Percentiles rank a stretch among this genome's conserved stretches.
Conservation (phyloP, 371 early-diverging fungal species). For the Entomophthora muscae region DNA sequence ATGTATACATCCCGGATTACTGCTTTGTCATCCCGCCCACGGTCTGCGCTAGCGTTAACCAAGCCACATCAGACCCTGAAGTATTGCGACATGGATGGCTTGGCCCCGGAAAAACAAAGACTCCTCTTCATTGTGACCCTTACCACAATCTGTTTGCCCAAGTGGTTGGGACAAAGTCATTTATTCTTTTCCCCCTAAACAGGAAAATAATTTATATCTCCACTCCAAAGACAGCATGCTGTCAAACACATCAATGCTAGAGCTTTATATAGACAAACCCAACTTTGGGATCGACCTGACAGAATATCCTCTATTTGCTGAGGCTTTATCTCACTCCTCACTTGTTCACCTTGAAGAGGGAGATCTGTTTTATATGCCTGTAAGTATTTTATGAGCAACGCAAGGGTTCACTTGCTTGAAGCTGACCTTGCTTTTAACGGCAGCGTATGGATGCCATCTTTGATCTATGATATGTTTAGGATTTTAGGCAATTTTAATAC, state of each 20-base stretch:
- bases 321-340: conserved; percentile 32
- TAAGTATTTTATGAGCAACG: no score
- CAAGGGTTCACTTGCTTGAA: no score
- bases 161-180: conserved; percentile 68
- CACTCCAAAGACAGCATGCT: conserved; percentile 2
- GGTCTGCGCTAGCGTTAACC: neutral
- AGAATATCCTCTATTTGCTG: conserved; percentile 21
- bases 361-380: conserved; percentile 79
- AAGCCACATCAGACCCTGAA: conserved; percentile 8
- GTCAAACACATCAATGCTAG: conserved; percentile 1
- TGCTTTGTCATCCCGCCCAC: conserved; percentile 28
- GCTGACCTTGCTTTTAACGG: no score
- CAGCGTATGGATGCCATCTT: no score
- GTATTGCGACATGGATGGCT: conserved; percentile 71
- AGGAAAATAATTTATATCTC: conserved; percentile 18
- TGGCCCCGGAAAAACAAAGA: conserved; percentile 67
- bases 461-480: no score
- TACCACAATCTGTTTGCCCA: conserved; percentile 74
- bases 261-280: conserved; percentile 44
- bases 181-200: conserved; percentile 48
- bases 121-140: conserved; percentile 77
- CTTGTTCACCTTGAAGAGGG: conserved; percentile 61
- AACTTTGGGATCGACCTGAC: conserved; percentile 18
- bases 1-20: conserved; percentile 65
- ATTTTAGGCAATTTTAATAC: no score